Base-by-base conservation (phyloP, 768 basidiomycete species). In the Russula olivacea region DNA sequence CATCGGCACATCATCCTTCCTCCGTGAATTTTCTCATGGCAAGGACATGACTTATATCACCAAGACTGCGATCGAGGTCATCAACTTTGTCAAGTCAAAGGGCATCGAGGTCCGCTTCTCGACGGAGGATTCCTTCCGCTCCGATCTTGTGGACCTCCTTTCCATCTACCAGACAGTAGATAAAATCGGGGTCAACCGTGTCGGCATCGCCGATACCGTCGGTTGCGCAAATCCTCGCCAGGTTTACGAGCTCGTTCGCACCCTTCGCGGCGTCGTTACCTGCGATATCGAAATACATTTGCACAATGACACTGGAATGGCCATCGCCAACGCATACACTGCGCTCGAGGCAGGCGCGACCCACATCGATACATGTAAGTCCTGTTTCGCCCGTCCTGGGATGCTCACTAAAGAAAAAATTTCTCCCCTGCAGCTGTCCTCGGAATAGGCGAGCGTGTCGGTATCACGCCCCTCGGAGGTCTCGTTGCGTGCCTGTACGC, bases 31-130 rank as follows among this genome's bases (percentile, higher is more conserved):
- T 83, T 98, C 96, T 30, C 97, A 99, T 75, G 97, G 97, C 72
- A 99, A 98, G 84, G 97, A 98, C 76, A 99, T 99, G 93, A 79
- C 92, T 51, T 99, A 97, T 79, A 99, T 99, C 79, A 96, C 96
- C 80, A 98, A 95, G 79, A 90, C 93, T 43, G 96, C 96, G 64
- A 93, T 98, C 70, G 95, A 98, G 75, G 97, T 99, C 69, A 99
- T 99, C 77, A 85, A 96, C 70, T 99, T 89, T 70, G 96, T 99
- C 83, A 99, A 99, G 83, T 94, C 91, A 80, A 99, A 98, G 89
- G 89, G 88, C 64, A 96, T 99, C 71, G 97, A 99, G 79, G 93
- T 99, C 73, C 93, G 97, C 63, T 99, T 99, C 84, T 98, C 97
- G 5, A 95, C 96, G 32, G 97, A 99, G 76, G 97, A 99, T 75